These are phyloP conservation scores for Aureoboletus auriporus DNA, from an alignment of 768 basidiomycete species.

Conservation along the genomic window DNA sequence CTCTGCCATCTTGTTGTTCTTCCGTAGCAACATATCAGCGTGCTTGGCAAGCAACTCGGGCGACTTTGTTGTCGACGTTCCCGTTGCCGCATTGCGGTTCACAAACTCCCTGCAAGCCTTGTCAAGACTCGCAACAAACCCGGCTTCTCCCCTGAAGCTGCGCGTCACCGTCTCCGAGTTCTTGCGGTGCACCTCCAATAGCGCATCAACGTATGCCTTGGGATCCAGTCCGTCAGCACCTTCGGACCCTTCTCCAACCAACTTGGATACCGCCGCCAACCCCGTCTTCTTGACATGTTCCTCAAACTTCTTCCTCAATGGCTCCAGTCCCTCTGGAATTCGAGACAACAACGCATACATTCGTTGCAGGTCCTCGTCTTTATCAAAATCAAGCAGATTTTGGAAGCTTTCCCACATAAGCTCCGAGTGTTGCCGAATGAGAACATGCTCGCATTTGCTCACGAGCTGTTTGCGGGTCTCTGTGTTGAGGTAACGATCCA, in stretches of 20 bases:
- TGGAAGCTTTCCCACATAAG: slow-evolving; percentile 95
- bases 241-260: slow-evolving; percentile 51
- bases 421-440: slow-evolving; percentile 82
- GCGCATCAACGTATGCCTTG: slow-evolving; percentile 89
- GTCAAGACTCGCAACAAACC: slow-evolving; percentile 91
- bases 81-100: slow-evolving; percentile 89
- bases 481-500: slow-evolving; percentile 89
- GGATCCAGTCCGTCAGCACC: slow-evolving; percentile 72
- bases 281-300: slow-evolving; percentile 94
- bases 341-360: slow-evolving; percentile 94
- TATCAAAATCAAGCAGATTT: slow-evolving; percentile 83
- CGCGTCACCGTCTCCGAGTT: slow-evolving; percentile 84
- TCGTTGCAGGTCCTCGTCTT: slow-evolving; percentile 89
- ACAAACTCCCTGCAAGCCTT: slow-evolving; percentile 95
- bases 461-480: slow-evolving; percentile 80
- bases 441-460: slow-evolving; percentile 84
- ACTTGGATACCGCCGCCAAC: slow-evolving; percentile 71
- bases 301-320: slow-evolving; percentile 88
- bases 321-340: slow-evolving; percentile 87
- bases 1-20: slow-evolving; percentile 94
- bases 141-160: slow-evolving; percentile 89
- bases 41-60: slow-evolving; percentile 93
- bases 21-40: slow-evolving; percentile 82
- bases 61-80: slow-evolving; percentile 77
- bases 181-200: slow-evolving; percentile 89